Evolutionary conservation across 2,329 filamentous ascomycete genomes (phyloP), one percentile per base, ranked within the genome.

Genomic region (Trichophyton schoenleinii): DNA sequence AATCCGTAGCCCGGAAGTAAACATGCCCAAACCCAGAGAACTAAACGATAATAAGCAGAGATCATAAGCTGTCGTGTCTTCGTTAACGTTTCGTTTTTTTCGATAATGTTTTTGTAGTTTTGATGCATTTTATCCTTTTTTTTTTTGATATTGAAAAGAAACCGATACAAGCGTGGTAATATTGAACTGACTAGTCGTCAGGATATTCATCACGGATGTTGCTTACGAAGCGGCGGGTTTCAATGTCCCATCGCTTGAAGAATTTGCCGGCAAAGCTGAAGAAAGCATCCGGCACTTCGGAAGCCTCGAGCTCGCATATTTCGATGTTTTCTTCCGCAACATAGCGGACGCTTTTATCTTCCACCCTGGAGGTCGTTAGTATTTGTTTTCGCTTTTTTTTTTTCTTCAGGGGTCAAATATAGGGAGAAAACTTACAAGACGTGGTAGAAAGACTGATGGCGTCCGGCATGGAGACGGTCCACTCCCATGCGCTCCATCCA

Each of bases 121-220:
- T 44, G 13, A 7, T 44, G 34, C 34, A 2, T 44, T n/a, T 44
- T 44, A 44, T 41, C 4, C 9, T 15, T 42, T 42, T n/a, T 44
- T 44, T 20, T 44, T 15, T 11, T 38, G 34, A 38, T 38, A 11
- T 38, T 13, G 34, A 38, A 38, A 38, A 6, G 25, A 38, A 38
- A 8, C 34, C 34, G 34, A 38, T 38, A 6, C 38, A 42, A n/a
- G 38, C 38, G 38, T 2, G 13, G 11, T 7, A 8, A 44, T 44
- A 44, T 15, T n/a, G 41, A 44, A 20, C 67, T 64, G 20, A 13
- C 44, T 55, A 96, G 73, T 95, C 89, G 70, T 96, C 87, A 0
- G 92, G 92, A 73, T 91, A 96, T 69, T 91, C 85, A 67, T 95
- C 89, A 67, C 75, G 75, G 60, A 88, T 78, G 72, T 96, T 97